Evolutionary conservation across 2,329 filamentous ascomycete species (phyloP), one percentile per base, ranked within the genome.

Genomic region (Botryotinia convoluta): DNA sequence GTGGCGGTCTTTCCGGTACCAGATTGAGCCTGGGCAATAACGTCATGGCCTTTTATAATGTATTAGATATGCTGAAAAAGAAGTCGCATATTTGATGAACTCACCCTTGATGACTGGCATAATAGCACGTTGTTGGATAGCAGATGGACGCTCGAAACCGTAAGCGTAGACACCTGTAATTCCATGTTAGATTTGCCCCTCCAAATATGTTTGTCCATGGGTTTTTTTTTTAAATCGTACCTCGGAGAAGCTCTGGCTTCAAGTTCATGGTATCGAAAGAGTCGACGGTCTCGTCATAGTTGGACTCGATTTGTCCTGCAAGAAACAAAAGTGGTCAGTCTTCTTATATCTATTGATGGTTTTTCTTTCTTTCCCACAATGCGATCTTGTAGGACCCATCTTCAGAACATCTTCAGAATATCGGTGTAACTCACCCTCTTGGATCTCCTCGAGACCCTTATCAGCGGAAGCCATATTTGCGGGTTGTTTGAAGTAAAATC

Each of bases 241-340:
- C 96, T 87, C 96, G 94, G 84, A 99, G 94, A 83, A 99, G 93
- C 89, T 99, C 96, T 78, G 94, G 84, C 91, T 97, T 97, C 83
- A 99, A 90, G 87, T 91, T 92, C 96, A 99, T 99, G 82, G 95
- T 90, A 87, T 99, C 96, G 87, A 99, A 99, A 76, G 94, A 97
- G 87, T 99, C 97, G 86, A 96, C 95, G 82, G 95, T 95, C 90
- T 98, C 95, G 90, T 99, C 96, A 88, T 98, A 99, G 93, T 99
- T 99, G 84, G 95, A 97, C 90, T 99, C 97, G 90, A 99, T 99
- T 88, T 97, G 94, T 86, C 92, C 95, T 97, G 84, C 82, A 51
- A 57, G 69, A 69, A 74, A 76, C 74, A 69, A 73, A 57, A 72
- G 26, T 76, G 54, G 42, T 72, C 14, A 72, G 71, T 60, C 16